A percentile compares a stretch with the other conserved stretches of the same genome.
phyloP scores from a whole-genome alignment of 2,329 filamentous ascomycete species.

The Calonectria honghensis region DNA sequence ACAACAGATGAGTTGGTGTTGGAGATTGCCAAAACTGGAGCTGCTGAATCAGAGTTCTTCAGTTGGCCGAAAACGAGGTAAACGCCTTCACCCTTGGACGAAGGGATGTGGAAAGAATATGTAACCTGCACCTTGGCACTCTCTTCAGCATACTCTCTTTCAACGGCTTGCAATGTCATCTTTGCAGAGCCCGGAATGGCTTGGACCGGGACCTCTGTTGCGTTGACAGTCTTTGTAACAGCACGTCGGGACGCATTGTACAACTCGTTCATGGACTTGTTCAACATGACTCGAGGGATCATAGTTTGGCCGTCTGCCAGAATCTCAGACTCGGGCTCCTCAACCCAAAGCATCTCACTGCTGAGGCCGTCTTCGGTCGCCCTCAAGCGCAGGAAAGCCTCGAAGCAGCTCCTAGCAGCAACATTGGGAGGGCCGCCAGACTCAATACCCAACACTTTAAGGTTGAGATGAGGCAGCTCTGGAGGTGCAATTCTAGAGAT shows the following conservation, averaged over 20 bases:
- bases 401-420: constrained; percentile 26
- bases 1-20: constrained; percentile 21
- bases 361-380: constrained; percentile 11
- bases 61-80: constrained; percentile 19
- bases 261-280: constrained; percentile 36
- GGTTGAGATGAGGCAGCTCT: constrained; percentile 37
- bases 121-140: constrained; percentile 6
- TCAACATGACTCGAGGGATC: constrained; percentile 38
- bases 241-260: constrained; percentile 35
- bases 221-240: constrained; percentile 32
- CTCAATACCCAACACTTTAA: constrained; percentile 34
- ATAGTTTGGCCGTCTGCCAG: constrained; percentile 37
- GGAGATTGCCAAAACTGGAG: constrained; percentile 27
- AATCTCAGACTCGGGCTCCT: constrained; percentile 39
- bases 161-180: constrained; percentile 27
- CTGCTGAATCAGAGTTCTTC: neutral
- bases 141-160: neutral
- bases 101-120: constrained; percentile 31
- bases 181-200: constrained; percentile 20
- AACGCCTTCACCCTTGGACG: neutral
- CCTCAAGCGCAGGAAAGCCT: constrained; percentile 29
- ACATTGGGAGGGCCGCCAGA: constrained; percentile 6
- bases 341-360: constrained; percentile 33
- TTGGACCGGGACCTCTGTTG: constrained; percentile 17
- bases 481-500: constrained; percentile 30